Evolutionary conservation across 371 early-diverging fungal genomes (phyloP).

Genomic region (Globomyces sp.): DNA sequence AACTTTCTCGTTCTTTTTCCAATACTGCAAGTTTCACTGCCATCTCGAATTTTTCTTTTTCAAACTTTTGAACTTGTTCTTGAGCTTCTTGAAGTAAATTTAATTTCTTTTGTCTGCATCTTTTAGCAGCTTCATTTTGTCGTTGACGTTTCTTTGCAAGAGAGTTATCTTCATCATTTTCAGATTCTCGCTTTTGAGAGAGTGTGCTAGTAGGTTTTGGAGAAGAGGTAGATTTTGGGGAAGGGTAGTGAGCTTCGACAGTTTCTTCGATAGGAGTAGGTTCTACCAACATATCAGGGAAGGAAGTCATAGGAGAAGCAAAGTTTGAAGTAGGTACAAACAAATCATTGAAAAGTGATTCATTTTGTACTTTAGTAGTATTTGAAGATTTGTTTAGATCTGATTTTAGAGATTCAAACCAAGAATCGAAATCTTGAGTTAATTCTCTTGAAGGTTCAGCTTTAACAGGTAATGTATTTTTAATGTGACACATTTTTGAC

Average conservation of each 20-base stretch:
- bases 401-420: slow-evolving; percentile 12
- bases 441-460: neutral
- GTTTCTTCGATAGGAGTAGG: neutral
- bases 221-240: neutral
- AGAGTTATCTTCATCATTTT: neutral
- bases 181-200: slow-evolving; percentile 4
- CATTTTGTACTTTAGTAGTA: no score
- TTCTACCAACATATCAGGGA: neutral
- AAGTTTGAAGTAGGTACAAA: neutral
- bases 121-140: slow-evolving; percentile 16
- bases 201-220: neutral
- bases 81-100: neutral
- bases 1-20: slow-evolving; percentile 17
- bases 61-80: neutral
- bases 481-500: slow-evolving; percentile 6
- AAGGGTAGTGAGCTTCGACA: neutral
- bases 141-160: slow-evolving; percentile 5
- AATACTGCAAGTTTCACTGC: slow-evolving; percentile 9
- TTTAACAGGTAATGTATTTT: slow-evolving; percentile 2
- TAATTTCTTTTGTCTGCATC: slow-evolving; percentile 17
- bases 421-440: slow-evolving; percentile 1
- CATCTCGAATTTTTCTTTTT: slow-evolving; percentile 17
- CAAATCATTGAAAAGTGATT: no score
- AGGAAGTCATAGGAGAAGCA: neutral
- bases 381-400: neutral